Evolutionary conservation across 2,329 filamentous ascomycete species (phyloP).

Genomic region (Phialophora tarda): DNA sequence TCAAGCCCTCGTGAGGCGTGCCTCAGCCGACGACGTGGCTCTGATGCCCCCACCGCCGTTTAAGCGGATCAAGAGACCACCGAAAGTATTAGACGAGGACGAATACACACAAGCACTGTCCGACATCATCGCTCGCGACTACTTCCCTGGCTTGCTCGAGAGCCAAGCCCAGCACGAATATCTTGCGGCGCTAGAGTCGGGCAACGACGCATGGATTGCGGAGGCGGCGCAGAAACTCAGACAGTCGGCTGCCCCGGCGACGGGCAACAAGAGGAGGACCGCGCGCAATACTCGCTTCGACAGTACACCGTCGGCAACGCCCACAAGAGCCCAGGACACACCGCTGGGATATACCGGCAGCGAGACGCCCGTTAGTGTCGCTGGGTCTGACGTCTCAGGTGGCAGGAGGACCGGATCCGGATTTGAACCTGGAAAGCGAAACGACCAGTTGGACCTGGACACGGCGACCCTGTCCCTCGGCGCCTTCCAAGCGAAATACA

Average conservation of each 20-base stretch:
- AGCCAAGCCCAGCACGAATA: constrained; percentile 89
- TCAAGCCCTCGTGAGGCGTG: constrained; percentile 32
- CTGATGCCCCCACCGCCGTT: constrained; percentile 86
- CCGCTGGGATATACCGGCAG: constrained; percentile 42
- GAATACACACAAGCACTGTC: constrained; percentile 88
- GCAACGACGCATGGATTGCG: constrained; percentile 82
- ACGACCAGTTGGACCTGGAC: constrained; percentile 58
- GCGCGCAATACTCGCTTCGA: constrained; percentile 40
- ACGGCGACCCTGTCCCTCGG: constrained; percentile 76
- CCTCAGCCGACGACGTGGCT: constrained; percentile 48
- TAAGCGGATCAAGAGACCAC: constrained; percentile 90
- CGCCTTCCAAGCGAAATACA: constrained; percentile 90
- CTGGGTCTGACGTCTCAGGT: constrained; percentile 44
- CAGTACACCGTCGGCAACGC: constrained; percentile 27
- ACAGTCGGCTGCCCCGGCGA: constrained; percentile 80
- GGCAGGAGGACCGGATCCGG: constrained; percentile 44
- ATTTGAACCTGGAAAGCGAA: constrained; percentile 41
- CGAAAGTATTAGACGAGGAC: constrained; percentile 89
- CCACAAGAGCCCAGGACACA: constrained; percentile 29
- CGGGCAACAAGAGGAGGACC: constrained; percentile 46
- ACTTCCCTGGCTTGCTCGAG: constrained; percentile 90
- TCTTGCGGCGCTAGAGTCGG: constrained; percentile 85
- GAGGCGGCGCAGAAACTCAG: constrained; percentile 74
- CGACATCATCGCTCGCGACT: constrained; percentile 94
- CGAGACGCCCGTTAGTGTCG: constrained; percentile 62